Evolutionary conservation across 768 basidiomycete genomes (phyloP).

Genomic region (Agrocybe pediades): DNA sequence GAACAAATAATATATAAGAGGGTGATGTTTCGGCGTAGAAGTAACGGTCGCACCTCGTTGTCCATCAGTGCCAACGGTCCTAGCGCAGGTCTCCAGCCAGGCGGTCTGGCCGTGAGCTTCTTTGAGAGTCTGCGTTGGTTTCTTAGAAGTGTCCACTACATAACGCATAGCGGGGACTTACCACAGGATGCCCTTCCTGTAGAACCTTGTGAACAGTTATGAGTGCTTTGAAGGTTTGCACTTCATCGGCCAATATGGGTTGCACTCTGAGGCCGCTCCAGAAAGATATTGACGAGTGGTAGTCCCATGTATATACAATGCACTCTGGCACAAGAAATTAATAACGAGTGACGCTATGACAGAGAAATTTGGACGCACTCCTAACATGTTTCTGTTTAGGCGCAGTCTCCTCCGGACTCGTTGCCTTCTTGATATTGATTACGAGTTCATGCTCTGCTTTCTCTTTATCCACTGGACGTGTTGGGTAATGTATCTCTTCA

Average conservation of each 20-base stretch:
- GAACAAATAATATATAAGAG: conserved; percentile 4
- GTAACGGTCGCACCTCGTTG: conserved; percentile 59
- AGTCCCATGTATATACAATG: conserved; percentile 99
- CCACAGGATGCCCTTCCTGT: conserved; percentile 96
- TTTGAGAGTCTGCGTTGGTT: conserved; percentile 74
- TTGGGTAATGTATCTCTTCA: conserved; percentile 90
- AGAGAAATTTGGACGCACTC: conserved; percentile 52
- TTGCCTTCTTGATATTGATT: conserved; percentile 98
- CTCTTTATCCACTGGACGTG: conserved; percentile 97
- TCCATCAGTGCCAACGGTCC: conserved; percentile 81
- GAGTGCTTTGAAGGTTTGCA: conserved; percentile 97
- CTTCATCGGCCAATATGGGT: conserved; percentile 95
- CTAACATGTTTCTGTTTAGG: conserved; percentile 99
- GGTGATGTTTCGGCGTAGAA: neutral
- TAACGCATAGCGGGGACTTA: conserved; percentile 33
- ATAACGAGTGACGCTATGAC: neutral
- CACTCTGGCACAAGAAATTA: conserved; percentile 65
- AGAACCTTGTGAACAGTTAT: conserved; percentile 98
- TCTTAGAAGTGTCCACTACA: conserved; percentile 2
- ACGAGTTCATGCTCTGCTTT: conserved; percentile 95
- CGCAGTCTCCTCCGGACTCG: conserved; percentile 90
- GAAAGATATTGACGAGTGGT: conserved; percentile 95
- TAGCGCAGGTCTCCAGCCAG: conserved; percentile 96
- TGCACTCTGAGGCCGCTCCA: conserved; percentile 98
- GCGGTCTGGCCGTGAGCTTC: conserved; percentile 96